These are phyloP conservation scores for Boletus reticulatus DNA, from an alignment of 768 basidiomycete species.

Conservation along the genomic window DNA sequence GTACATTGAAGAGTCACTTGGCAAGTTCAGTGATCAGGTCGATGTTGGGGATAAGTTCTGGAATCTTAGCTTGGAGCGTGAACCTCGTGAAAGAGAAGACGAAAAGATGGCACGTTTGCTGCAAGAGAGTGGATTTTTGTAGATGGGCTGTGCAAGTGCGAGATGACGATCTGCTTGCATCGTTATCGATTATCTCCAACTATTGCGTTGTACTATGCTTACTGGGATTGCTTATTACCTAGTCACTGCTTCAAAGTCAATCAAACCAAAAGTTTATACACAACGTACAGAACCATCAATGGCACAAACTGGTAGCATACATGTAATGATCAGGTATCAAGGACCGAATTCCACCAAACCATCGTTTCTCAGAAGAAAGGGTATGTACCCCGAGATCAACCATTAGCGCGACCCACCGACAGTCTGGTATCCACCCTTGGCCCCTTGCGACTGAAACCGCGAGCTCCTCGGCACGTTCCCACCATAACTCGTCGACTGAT, in stretches of 20 bases:
- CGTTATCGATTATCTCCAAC: no score
- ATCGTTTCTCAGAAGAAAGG: neutral
- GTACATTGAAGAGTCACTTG: conserved; percentile 79
- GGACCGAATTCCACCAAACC: neutral
- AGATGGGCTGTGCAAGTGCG: conserved; percentile 7
- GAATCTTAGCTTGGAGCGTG: conserved; percentile 80
- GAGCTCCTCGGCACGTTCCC: conserved; percentile 12
- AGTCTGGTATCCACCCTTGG: neutral
- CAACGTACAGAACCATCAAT: neutral
- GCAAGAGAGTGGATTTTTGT: conserved; percentile 88
- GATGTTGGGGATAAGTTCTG: conserved; percentile 80
- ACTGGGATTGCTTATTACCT: conserved; percentile 14
- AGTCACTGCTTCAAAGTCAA: neutral
- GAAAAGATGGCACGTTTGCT: conserved; percentile 92
- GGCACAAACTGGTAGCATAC: neutral
- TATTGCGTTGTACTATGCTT: conserved; percentile 23
- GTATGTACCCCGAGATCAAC: neutral
- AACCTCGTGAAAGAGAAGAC: conserved; percentile 93
- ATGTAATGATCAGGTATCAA: neutral
- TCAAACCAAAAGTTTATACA: no score
- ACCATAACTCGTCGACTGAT: conserved; percentile 21
- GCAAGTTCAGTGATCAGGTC: conserved; percentile 62
- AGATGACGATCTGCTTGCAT: conserved; percentile 6
- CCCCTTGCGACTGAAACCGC: conserved; percentile 8
- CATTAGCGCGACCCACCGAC: neutral